Percentiles rank a stretch among this genome's conserved stretches.
These are phyloP conservation scores for Aspergillus neoniger DNA, from an alignment of 2,329 filamentous ascomycete species.

Conservation along the genomic window DNA sequence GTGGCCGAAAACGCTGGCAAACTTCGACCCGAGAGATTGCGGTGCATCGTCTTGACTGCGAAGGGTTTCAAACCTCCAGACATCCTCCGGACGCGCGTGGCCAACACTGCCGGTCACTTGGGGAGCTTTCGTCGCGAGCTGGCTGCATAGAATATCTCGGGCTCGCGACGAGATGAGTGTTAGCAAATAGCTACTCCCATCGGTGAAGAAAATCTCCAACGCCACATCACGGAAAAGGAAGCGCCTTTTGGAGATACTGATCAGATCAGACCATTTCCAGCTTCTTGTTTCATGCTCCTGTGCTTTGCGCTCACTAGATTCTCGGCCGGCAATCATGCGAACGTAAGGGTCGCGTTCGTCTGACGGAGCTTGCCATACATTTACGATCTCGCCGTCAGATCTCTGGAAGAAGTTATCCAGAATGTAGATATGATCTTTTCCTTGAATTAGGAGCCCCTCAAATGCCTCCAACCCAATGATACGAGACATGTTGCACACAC, in stretches of 20 bases:
- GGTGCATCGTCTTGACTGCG: constrained; percentile 66
- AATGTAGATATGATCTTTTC: constrained; percentile 88
- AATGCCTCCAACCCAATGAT: constrained; percentile 91
- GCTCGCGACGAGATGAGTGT: constrained; percentile 74
- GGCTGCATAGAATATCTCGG: constrained; percentile 78
- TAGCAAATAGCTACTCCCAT: constrained; percentile 90
- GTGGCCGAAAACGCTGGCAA: constrained; percentile 88
- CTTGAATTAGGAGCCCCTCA: constrained; percentile 89
- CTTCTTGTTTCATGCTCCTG: constrained; percentile 79
- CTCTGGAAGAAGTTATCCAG: constrained; percentile 97
- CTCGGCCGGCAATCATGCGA: constrained; percentile 82
- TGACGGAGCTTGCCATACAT: constrained; percentile 87
- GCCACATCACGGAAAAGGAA: constrained; percentile 95
- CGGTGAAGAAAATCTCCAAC: constrained; percentile 96
- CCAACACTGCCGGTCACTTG: constrained; percentile 72
- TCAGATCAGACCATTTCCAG: constrained; percentile 93
- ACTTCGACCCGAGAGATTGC: constrained; percentile 77
- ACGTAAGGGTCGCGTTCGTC: constrained; percentile 96
- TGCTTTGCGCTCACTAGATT: constrained; percentile 61
- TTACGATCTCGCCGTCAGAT: constrained; percentile 92
- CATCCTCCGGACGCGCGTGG: constrained; percentile 77
- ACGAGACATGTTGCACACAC: constrained; percentile 91
- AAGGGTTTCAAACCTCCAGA: constrained; percentile 87
- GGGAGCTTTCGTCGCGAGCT: constrained; percentile 75
- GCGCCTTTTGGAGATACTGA: constrained; percentile 92